Evolutionary conservation across 2,329 filamentous ascomycete species (phyloP), one percentile per base, ranked within the genome.

Genomic region (Alternaria triticina): DNA sequence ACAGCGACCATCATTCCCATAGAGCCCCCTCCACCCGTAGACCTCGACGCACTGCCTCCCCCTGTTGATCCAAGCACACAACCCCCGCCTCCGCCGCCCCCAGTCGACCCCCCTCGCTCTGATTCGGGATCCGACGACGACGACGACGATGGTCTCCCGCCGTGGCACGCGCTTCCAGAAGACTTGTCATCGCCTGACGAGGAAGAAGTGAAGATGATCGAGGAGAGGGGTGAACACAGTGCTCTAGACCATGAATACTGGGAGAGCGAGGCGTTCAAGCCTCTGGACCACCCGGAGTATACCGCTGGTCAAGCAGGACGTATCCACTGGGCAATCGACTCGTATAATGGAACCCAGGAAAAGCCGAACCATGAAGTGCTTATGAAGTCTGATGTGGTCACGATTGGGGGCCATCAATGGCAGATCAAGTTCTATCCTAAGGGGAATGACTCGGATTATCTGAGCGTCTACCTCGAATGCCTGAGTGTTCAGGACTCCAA

Each of bases 341-440:
- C 83, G 44, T 86, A 88, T 70, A 86, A 89, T 63, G 88, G 88
- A 52, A 89, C 87, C 12, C 85, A 82, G 54, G 86, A 89, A 52
- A 83, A 84, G 4, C 88, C 87, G 3, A 89, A 89, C 70, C 83
- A 83, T 45, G 83, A 85, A 40, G 82, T 84, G 44, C 80, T 89
- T 66, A 87, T 89, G 84, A 85, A 84, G 28, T 90, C 88, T 6
- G 86, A 83, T 0, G 73, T 83, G 6, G 85, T 87, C 11, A 83
- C 78, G 25, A 81, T 90, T 60, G 88, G 86, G 20, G 87, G 86
- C 20, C 85, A 86, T 64, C 87, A 89, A 73, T 90, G 88, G 88
- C 87, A 85, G 59, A 86, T 90, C 80, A 90, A 90, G 74, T 87
- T 89, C 72, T 89, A 87, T 68, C 88, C 88, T 3, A 83, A 84